Evolutionary conservation across 2,329 filamentous ascomycete species (phyloP), one percentile per base, ranked within the genome.

Genomic region (Aspergillus eucalypticola): DNA sequence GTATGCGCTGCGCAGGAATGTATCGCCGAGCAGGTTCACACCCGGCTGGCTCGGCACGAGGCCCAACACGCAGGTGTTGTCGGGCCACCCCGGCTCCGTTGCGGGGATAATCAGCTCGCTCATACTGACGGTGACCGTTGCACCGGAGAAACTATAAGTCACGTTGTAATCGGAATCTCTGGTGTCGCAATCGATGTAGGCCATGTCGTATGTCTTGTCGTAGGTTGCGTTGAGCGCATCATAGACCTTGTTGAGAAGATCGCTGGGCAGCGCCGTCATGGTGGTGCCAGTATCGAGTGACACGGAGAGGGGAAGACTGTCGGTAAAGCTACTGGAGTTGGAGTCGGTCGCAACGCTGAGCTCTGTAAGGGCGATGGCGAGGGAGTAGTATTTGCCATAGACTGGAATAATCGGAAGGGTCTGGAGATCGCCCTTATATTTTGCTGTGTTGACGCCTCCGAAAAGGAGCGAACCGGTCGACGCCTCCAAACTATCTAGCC

Each of bases 1-100:
- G 66, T 92, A 92, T 0, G 89, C 89, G 35, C 87, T 89, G 48
- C 90, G 82, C 57, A 92, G 78, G 73, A 92, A 92, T 0, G 89
- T 90, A 71, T 92, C 90, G 11, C 90, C 90, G 29, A 92, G 78
- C 2, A 91, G 84, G 46, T 83, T 82, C 15, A 83, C 82, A 25
- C 82, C 79, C 81, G 2, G 11, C 39, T 55, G 13, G 27, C 53
- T 46, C 87, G 86, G 2, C 13, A 84, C 81, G 63, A 92, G 83
- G 58, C 88, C 89, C 67, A 91, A 90, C 38, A 88, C 79, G 65
- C 89, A 92, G 8, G 86, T 32, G 3, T 25, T 27, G 17, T 55
- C 19, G 23, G 25, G 39, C 17, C 29, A 44, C 8, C 19, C 53
- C 15, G 53, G 84, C 59, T 84, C 85, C 66, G 88, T 79, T 21